phyloP scores from a whole-genome alignment of 495 filamentous ascomycete genomes.

The Talaromyces stipitatus region DNA sequence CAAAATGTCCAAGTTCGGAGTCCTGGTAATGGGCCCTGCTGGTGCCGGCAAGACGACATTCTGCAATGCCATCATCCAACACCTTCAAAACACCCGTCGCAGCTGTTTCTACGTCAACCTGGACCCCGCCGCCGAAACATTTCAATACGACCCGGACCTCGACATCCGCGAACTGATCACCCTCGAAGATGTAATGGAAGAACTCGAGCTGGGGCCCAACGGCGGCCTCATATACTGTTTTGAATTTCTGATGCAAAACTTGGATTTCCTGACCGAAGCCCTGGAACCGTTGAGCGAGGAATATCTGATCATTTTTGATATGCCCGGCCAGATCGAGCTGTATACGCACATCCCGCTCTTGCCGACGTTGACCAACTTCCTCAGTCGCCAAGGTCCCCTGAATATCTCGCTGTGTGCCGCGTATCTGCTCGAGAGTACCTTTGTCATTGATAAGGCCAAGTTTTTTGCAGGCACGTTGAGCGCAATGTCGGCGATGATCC shows the following conservation, averaged over 20 bases:
- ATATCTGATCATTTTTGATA: slow-evolving; percentile 94
- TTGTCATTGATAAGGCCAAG: slow-evolving; percentile 89
- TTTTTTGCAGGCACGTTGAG: slow-evolving; percentile 93
- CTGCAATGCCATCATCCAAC: slow-evolving; percentile 85
- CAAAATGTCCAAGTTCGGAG: slow-evolving; percentile 86
- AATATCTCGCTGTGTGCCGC: slow-evolving; percentile 90
- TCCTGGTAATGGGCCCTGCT: slow-evolving; percentile 90
- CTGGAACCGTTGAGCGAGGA: slow-evolving; percentile 87
- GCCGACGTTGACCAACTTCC: slow-evolving; percentile 73
- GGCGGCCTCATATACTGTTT: slow-evolving; percentile 97
- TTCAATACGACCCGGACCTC: slow-evolving; percentile 85
- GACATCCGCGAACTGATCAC: slow-evolving; percentile 97
- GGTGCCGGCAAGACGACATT: slow-evolving; percentile 93
- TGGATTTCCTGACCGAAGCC: slow-evolving; percentile 85
- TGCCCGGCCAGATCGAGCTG: slow-evolving; percentile 97
- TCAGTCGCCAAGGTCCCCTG: slow-evolving; percentile 70
- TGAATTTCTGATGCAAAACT: slow-evolving; percentile 86
- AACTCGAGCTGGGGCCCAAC: slow-evolving; percentile 87
- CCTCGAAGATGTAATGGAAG: slow-evolving; percentile 97
- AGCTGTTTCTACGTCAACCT: slow-evolving; percentile 97
- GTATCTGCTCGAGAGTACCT: slow-evolving; percentile 91
- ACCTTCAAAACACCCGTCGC: slow-evolving; percentile 79
- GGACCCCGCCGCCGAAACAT: slow-evolving; percentile 90
- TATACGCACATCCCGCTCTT: slow-evolving; percentile 95
- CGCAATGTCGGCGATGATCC: slow-evolving; percentile 97